Evolutionary conservation across 2,329 filamentous ascomycete genomes (phyloP).

Genomic region (Beauveria asiatica): DNA sequence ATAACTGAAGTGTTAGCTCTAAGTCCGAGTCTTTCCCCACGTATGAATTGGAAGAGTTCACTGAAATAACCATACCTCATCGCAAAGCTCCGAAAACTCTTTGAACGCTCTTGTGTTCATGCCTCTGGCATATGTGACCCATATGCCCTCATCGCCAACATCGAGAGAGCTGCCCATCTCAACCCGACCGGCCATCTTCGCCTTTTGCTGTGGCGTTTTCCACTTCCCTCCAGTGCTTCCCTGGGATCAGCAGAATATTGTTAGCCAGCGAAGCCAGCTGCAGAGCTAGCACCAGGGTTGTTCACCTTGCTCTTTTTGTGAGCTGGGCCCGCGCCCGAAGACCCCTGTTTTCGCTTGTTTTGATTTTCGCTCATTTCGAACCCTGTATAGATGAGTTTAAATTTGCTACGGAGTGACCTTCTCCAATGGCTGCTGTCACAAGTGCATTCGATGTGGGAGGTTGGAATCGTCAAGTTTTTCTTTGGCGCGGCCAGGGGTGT

Average conservation of each 20-base stretch:
- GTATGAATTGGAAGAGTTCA: background rate
- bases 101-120: conserved; percentile 61
- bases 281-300: background rate
- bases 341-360: conserved; percentile 29
- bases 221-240: conserved; percentile 46
- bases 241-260: background rate
- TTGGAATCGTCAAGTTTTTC: background rate
- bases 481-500: background rate
- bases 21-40: background rate
- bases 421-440: background rate
- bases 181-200: conserved; percentile 35
- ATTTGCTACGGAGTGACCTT: background rate
- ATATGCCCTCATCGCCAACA: conserved; percentile 64
- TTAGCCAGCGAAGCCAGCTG: background rate
- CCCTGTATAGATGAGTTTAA: background rate
- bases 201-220: conserved; percentile 51
- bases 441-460: background rate
- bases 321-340: conserved; percentile 17
- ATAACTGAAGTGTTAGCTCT: background rate
- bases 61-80: conserved; percentile 41
- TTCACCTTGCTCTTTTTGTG: conserved; percentile 35
- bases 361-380: conserved; percentile 22
- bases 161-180: conserved; percentile 43
- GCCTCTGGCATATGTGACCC: conserved; percentile 66
- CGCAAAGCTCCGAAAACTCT: conserved; percentile 59